These are phyloP conservation scores for Galeopsis tetrahit DNA, from an alignment of 257 asterid species.

Conservation along the genomic window DNA sequence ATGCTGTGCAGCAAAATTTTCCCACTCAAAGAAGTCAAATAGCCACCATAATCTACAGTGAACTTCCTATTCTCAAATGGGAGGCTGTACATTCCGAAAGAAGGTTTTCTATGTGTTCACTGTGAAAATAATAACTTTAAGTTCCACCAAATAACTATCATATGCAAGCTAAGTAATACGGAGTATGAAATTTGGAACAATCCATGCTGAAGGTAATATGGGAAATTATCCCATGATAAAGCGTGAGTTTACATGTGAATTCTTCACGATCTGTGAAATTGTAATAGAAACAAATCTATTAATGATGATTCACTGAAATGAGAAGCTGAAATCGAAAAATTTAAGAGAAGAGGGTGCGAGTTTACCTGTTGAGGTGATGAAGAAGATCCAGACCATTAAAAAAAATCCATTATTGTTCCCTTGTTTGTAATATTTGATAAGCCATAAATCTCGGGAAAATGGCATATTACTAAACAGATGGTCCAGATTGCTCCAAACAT, in stretches of 20 bases:
- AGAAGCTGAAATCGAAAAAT: too few relatives aligned
- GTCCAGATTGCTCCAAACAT: background rate
- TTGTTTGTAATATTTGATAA: background rate
- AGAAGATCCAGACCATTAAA: too few relatives aligned
- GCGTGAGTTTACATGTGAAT: slow-evolving; percentile 3
- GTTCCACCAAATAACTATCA: slow-evolving; percentile 31
- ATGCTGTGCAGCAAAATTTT: slow-evolving; percentile 83
- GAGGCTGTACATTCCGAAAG: slow-evolving; percentile 90
- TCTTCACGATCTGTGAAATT: too few relatives aligned
- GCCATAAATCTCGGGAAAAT: background rate
- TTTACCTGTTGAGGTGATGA: too few relatives aligned
- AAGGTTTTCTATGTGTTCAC: slow-evolving; percentile 71
- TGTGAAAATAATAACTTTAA: slow-evolving; percentile 49
- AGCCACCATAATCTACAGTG: slow-evolving; percentile 66
- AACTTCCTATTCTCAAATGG: slow-evolving; percentile 74
- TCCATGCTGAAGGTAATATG: slow-evolving; percentile 79
- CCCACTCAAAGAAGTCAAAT: slow-evolving; percentile 79
- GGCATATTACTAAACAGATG: background rate
- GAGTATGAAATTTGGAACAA: slow-evolving; percentile 11
- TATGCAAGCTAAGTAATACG: slow-evolving; percentile 22
- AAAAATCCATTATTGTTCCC: background rate
- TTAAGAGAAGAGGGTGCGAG: too few relatives aligned
- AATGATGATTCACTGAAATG: too few relatives aligned
- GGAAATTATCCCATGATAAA: slow-evolving; percentile 92
- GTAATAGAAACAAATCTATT: too few relatives aligned